A percentile compares a stretch with the other conserved stretches of the same genome.
Conservation (phyloP, 2,329 filamentous ascomycete species). For the Ophiostoma ulmi region DNA sequence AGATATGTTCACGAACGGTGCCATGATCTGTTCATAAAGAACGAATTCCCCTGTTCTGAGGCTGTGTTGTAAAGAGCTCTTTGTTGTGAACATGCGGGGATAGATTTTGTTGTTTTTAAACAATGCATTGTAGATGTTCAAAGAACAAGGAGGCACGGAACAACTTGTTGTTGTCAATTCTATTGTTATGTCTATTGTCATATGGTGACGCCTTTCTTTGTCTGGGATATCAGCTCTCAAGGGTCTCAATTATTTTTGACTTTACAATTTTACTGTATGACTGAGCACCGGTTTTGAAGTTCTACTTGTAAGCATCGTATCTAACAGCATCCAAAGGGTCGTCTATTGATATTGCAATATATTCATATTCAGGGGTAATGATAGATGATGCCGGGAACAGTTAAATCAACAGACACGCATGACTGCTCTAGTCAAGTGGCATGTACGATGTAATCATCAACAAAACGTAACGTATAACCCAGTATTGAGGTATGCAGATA, state of each 20-base stretch:
- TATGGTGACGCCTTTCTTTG: neutral
- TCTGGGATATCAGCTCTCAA: neutral
- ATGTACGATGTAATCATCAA: no score
- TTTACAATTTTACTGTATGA: neutral
- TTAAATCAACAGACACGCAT: neutral
- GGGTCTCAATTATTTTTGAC: no score
- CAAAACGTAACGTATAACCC: no score
- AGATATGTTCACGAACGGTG: neutral
- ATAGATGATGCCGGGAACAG: neutral
- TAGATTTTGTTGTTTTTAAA: neutral
- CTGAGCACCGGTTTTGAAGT: neutral
- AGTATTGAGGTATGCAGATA: no score
- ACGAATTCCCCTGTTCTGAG: no score
- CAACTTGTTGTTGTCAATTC: neutral
- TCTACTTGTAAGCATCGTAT: neutral
- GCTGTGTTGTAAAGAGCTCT: neutral
- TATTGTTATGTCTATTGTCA: neutral
- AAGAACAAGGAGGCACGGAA: neutral
- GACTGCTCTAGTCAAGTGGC: neutral
- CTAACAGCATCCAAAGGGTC: neutral
- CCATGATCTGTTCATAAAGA: neutral
- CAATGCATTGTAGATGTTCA: neutral
- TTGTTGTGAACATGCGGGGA: neutral
- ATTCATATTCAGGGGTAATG: neutral
- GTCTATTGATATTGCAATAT: neutral